phyloP scores from a whole-genome alignment of 345 rosid genomes.

The Aquilaria malaccensis region DNA sequence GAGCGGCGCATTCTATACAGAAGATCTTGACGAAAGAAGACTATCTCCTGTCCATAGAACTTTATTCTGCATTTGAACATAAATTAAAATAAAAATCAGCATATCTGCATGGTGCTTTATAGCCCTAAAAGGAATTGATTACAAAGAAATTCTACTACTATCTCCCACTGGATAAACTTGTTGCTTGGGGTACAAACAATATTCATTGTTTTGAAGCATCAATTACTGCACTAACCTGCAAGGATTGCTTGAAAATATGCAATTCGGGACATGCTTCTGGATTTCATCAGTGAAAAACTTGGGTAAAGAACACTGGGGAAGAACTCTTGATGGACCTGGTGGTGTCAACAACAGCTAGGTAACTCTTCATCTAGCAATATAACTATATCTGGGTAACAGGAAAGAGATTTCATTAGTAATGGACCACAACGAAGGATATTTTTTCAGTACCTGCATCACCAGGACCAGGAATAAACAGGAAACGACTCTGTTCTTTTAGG shows the following conservation, averaged over 20 bases:
- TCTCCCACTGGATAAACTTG: neutral
- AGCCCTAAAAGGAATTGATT: neutral
- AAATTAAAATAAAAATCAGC: neutral
- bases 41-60: slow-evolving; percentile 86
- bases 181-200: no score
- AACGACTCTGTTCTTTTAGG: slow-evolving; percentile 69
- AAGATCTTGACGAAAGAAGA: slow-evolving; percentile 82
- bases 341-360: slow-evolving; percentile 13
- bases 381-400: slow-evolving; percentile 2
- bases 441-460: slow-evolving; percentile 70
- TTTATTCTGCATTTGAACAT: slow-evolving; percentile 53
- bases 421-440: neutral
- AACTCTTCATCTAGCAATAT: neutral
- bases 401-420: neutral
- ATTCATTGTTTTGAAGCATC: no score
- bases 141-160: neutral
- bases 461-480: slow-evolving; percentile 89
- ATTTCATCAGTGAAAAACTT: slow-evolving; percentile 73
- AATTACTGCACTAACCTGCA: slow-evolving; percentile 58
- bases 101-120: neutral
- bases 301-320: slow-evolving; percentile 80
- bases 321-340: slow-evolving; percentile 81
- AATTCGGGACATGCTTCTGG: slow-evolving; percentile 53
- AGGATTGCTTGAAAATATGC: slow-evolving; percentile 87
- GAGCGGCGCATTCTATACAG: slow-evolving; percentile 88